Percentiles rank a stretch among this genome's conserved stretches.
These are phyloP conservation scores for Ogataea glucozyma DNA, from an alignment of 805 yeast genomes.

Conservation along the genomic window DNA sequence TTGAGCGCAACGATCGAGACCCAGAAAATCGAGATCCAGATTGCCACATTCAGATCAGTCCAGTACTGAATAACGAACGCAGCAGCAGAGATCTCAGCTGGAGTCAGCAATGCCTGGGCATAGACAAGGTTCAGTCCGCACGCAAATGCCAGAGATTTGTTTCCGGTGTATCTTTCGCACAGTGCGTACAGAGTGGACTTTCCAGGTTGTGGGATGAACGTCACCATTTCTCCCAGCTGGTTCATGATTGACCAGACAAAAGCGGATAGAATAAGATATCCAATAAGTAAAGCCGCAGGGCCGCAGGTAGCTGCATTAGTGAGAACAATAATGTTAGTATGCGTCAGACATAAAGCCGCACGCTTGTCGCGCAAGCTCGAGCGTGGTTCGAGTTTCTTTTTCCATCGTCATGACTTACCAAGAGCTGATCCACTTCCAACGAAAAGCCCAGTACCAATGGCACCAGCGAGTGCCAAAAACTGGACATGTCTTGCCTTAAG, in stretches of 20 bases:
- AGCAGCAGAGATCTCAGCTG: conserved; percentile 61
- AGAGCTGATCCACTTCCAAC: conserved; percentile 49
- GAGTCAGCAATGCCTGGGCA: conserved; percentile 36
- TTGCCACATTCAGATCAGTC: conserved; percentile 57
- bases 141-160: conserved; percentile 31
- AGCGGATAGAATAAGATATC: conserved; percentile 63
- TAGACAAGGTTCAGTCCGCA: conserved; percentile 41
- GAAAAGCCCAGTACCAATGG: conserved; percentile 65
- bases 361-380: neutral
- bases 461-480: conserved; percentile 71
- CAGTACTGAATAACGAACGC: conserved; percentile 60
- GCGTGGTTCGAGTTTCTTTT: conserved; percentile 13
- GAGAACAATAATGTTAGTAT: neutral
- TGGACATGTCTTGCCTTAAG: conserved; percentile 53
- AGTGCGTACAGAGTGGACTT: conserved; percentile 37
- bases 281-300: conserved; percentile 46
- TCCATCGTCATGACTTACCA: conserved; percentile 1
- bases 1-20: conserved; percentile 47
- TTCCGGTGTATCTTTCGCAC: conserved; percentile 33
- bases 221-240: conserved; percentile 65
- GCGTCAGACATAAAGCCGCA: no score
- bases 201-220: conserved; percentile 60
- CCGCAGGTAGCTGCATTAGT: conserved; percentile 31
- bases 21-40: conserved; percentile 57
- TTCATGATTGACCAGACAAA: conserved; percentile 67